These are phyloP conservation scores for Penicillium psychrofluorescens DNA, from an alignment of 495 filamentous ascomycete genomes.

Conservation along the genomic window DNA sequence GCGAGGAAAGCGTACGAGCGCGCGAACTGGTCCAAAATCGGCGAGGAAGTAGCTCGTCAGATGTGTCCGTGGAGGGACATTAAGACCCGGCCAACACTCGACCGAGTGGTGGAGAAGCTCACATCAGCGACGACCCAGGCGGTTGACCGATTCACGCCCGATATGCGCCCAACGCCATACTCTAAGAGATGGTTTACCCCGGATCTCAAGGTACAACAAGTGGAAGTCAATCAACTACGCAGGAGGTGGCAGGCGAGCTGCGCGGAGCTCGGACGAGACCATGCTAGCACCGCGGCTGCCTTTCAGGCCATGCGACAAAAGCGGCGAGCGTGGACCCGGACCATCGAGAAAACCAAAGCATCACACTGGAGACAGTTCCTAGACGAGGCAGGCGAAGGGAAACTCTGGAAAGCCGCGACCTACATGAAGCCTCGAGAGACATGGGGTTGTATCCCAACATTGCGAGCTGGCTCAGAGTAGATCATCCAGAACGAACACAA, in stretches of 20 bases:
- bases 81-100: slow-evolving; percentile 7
- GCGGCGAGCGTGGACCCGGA: slow-evolving; percentile 5
- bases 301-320: not conserved
- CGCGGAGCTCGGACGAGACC: slow-evolving; percentile 1
- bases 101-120: slow-evolving; percentile 4
- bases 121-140: slow-evolving; percentile 5
- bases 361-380: slow-evolving; percentile 15
- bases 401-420: slow-evolving; percentile 13
- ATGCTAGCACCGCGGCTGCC: not conserved
- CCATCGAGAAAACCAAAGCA: slow-evolving; percentile 11
- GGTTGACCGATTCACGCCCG: slow-evolving; percentile 2
- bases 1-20: slow-evolving; percentile 15
- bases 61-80: slow-evolving; percentile 7
- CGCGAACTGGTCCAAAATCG: slow-evolving; percentile 15
- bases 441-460: not conserved
- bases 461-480: slow-evolving; percentile 1
- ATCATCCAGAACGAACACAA: slow-evolving; percentile 2
- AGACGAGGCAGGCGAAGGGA: slow-evolving; percentile 11
- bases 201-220: slow-evolving; percentile 12
- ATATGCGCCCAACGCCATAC: slow-evolving; percentile 8
- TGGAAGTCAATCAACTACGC: slow-evolving; percentile 10
- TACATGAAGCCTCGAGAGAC: slow-evolving; percentile 6
- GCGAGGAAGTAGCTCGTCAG: slow-evolving; percentile 3
- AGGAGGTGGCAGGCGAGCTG: slow-evolving; percentile 13
- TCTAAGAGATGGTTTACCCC: slow-evolving; percentile 18